phyloP scores from a whole-genome alignment of 805 yeast genomes.

The Brettanomyces naardenensis region DNA sequence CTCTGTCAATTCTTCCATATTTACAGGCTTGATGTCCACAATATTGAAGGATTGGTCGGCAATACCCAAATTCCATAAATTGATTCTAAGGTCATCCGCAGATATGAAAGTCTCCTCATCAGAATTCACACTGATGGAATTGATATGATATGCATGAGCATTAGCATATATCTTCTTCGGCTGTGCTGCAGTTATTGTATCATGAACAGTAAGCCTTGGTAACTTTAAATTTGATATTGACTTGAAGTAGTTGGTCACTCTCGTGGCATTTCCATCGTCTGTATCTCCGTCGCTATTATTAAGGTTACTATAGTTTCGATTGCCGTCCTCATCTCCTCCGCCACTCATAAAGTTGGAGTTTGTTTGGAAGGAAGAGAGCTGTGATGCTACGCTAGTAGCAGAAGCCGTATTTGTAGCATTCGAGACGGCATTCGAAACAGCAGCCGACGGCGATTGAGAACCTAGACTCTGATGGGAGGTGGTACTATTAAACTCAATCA shows the following conservation, averaged over 20 bases:
- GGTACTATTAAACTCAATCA: constrained; percentile 35
- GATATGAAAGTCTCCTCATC: constrained; percentile 94
- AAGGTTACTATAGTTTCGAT: constrained; percentile 3
- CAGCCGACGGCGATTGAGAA: no score
- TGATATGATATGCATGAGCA: constrained; percentile 97
- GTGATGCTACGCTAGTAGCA: constrained; percentile 11
- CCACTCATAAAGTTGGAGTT: constrained; percentile 14
- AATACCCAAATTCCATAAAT: constrained; percentile 89
- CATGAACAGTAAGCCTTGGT: constrained; percentile 90
- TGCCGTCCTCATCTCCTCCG: constrained; percentile 1
- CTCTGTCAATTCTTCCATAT: constrained; percentile 98
- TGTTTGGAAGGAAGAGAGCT: constrained; percentile 20
- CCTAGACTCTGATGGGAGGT: background rate
- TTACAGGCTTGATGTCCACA: constrained; percentile 95
- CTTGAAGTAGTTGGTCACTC: constrained; percentile 5
- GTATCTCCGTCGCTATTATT: constrained; percentile 4
- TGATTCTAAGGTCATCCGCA: constrained; percentile 90
- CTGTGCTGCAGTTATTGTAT: constrained; percentile 88
- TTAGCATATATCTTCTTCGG: constrained; percentile 88
- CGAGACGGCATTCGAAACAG: background rate
- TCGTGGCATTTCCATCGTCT: background rate
- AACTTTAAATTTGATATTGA: constrained; percentile 46
- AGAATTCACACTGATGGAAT: constrained; percentile 87
- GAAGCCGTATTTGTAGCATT: constrained; percentile 5
- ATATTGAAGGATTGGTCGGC: constrained; percentile 95